A percentile compares a stretch with the other conserved stretches of the same genome.
Evolutionary conservation across 2,329 filamentous ascomycete species (phyloP).

Genomic region (Aureobasidium namibiae): DNA sequence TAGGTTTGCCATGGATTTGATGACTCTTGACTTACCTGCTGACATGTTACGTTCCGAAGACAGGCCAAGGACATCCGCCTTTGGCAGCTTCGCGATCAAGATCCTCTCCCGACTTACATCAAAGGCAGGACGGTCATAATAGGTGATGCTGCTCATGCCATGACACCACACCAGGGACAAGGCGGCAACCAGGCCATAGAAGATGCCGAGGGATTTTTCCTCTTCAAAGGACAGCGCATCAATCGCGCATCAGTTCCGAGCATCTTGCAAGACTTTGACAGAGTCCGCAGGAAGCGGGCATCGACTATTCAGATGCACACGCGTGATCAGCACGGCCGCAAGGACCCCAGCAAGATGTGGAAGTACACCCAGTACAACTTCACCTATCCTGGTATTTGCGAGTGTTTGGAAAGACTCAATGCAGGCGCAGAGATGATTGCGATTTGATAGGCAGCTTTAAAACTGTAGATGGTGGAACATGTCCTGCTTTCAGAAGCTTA

Average conservation of each 20-base stretch:
- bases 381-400: neutral
- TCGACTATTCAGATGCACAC: neutral
- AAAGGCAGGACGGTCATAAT: conserved; percentile 21
- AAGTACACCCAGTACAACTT: neutral
- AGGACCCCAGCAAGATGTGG: neutral
- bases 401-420: neutral
- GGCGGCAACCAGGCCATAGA: conserved; percentile 36
- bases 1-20: neutral
- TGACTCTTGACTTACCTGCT: too few relatives aligned
- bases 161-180: conserved; percentile 36
- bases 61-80: conserved; percentile 29
- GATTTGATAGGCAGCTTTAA: too few relatives aligned
- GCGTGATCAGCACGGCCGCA: neutral
- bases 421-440: neutral
- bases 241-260: neutral
- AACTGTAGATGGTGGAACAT: too few relatives aligned
- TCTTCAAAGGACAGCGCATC: conserved; percentile 14
- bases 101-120: conserved; percentile 31
- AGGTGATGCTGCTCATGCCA: conserved; percentile 32
- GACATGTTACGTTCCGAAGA: too few relatives aligned
- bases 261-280: neutral
- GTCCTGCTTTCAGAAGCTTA: too few relatives aligned
- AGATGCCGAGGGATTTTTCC: conserved; percentile 31
- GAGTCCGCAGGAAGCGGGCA: neutral
- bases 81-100: conserved; percentile 39